These are phyloP conservation scores for Xylaria multiplex DNA, from an alignment of 2,329 filamentous ascomycete genomes.

Conservation along the genomic window DNA sequence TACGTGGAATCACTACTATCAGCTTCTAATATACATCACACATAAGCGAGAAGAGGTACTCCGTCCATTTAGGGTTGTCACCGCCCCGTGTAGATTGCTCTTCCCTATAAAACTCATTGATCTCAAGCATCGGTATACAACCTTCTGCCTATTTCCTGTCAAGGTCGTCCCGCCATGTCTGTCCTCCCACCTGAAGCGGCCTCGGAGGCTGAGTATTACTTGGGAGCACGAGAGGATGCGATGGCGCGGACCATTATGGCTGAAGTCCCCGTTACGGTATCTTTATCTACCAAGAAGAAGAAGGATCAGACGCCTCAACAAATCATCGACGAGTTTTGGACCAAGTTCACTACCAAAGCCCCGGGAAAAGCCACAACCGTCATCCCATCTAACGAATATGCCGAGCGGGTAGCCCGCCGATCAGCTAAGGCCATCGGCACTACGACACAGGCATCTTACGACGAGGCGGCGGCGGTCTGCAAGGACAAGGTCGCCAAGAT, in stretches of 20 bases:
- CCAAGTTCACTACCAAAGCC: slow-evolving; percentile 73
- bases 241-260: slow-evolving; percentile 39
- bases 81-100: not conserved
- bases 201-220: slow-evolving; percentile 39
- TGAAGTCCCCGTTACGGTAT: slow-evolving; percentile 39
- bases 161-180: slow-evolving; percentile 21
- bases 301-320: slow-evolving; percentile 70
- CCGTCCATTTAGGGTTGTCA: slow-evolving; percentile 2
- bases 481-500: slow-evolving; percentile 71
- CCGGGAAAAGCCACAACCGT: slow-evolving; percentile 78
- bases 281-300: slow-evolving; percentile 44
- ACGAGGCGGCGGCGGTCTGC: slow-evolving; percentile 76
- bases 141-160: not conserved
- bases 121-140: not conserved
- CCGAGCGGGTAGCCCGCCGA: slow-evolving; percentile 67
- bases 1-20: not conserved
- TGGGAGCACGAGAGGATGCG: slow-evolving; percentile 34
- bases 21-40: not conserved
- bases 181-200: slow-evolving; percentile 25
- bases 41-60: not conserved
- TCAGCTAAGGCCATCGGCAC: slow-evolving; percentile 62
- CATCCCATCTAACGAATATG: slow-evolving; percentile 74
- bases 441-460: slow-evolving; percentile 73
- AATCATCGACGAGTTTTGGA: slow-evolving; percentile 77
- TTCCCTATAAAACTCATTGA: not conserved